These are phyloP conservation scores for Pseudocercospora pini-densiflorae DNA, from an alignment of 2,329 filamentous ascomycete genomes.

Conservation along the genomic window DNA sequence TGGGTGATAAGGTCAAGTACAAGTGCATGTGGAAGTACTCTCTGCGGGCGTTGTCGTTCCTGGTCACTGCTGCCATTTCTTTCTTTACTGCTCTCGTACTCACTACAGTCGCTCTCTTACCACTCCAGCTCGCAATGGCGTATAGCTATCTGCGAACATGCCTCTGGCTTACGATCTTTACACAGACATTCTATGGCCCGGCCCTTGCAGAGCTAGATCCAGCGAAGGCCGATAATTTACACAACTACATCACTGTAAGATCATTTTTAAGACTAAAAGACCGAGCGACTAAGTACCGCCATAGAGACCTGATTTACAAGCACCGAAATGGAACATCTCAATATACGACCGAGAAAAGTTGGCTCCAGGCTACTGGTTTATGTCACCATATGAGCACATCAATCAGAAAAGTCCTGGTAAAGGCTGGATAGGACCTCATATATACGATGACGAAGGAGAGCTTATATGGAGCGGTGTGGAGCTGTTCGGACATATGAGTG, in stretches of 20 bases:
- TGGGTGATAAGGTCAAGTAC: slow-evolving; percentile 3
- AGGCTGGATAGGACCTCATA: slow-evolving; percentile 22
- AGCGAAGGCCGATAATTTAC: neutral
- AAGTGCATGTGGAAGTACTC: neutral
- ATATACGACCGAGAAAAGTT: slow-evolving; percentile 14
- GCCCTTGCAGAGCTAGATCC: neutral
- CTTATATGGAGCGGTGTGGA: slow-evolving; percentile 20
- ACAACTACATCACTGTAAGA: neutral
- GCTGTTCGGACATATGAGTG: slow-evolving; percentile 11
- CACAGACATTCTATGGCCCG: neutral
- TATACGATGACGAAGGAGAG: slow-evolving; percentile 21
- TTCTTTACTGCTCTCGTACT: neutral
- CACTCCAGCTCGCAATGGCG: neutral
- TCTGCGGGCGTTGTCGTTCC: neutral
- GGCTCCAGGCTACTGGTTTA: slow-evolving; percentile 19
- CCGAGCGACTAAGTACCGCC: neutral
- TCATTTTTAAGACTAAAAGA: neutral
- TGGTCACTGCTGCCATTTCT: neutral
- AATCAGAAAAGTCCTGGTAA: slow-evolving; percentile 17
- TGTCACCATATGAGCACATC: slow-evolving; percentile 16
- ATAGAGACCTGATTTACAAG: slow-evolving; percentile 19
- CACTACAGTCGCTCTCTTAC: neutral
- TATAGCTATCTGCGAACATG: neutral
- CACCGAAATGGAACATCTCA: slow-evolving; percentile 21
- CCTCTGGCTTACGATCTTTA: neutral